phyloP scores from a whole-genome alignment of 2,329 filamentous ascomycete species.

The Lasiodiplodia citricola region DNA sequence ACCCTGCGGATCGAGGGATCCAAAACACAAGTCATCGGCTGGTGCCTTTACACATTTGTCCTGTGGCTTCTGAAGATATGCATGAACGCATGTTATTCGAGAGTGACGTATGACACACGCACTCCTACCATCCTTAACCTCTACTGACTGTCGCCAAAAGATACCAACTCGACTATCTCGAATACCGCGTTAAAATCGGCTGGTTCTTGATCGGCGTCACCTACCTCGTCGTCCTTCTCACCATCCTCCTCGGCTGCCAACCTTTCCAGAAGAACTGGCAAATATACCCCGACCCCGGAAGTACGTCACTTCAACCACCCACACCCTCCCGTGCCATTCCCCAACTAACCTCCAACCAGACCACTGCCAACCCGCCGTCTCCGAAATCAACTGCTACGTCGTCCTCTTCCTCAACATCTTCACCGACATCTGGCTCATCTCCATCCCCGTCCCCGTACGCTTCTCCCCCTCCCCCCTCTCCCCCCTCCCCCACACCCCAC shows the following conservation, averaged over 20 bases:
- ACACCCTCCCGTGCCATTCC: neutral
- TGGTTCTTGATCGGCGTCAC: constrained; percentile 56
- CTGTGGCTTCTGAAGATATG: constrained; percentile 61
- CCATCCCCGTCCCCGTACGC: constrained; percentile 57
- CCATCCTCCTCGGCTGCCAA: constrained; percentile 59
- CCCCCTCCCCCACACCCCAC: constrained; percentile 10
- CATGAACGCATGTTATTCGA: constrained; percentile 62
- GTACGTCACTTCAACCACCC: constrained; percentile 42
- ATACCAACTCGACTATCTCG: constrained; percentile 32
- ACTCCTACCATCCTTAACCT: neutral
- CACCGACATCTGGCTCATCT: constrained; percentile 66
- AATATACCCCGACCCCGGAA: constrained; percentile 63
- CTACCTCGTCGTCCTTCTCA: constrained; percentile 57
- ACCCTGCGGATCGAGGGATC: constrained; percentile 57
- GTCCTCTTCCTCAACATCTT: constrained; percentile 55
- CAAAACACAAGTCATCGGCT: constrained; percentile 60
- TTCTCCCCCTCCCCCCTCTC: constrained; percentile 42
- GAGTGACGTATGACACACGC: constrained; percentile 52
- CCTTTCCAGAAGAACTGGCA: constrained; percentile 64
- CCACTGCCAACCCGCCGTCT: constrained; percentile 28
- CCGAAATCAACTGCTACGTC: constrained; percentile 28
- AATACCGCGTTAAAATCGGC: constrained; percentile 56
- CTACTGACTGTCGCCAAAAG: neutral
- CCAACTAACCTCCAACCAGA: constrained; percentile 22
- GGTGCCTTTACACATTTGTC: constrained; percentile 59